phyloP scores from a whole-genome alignment of 441 rosid species.

The Gossypium gossypioides region DNA sequence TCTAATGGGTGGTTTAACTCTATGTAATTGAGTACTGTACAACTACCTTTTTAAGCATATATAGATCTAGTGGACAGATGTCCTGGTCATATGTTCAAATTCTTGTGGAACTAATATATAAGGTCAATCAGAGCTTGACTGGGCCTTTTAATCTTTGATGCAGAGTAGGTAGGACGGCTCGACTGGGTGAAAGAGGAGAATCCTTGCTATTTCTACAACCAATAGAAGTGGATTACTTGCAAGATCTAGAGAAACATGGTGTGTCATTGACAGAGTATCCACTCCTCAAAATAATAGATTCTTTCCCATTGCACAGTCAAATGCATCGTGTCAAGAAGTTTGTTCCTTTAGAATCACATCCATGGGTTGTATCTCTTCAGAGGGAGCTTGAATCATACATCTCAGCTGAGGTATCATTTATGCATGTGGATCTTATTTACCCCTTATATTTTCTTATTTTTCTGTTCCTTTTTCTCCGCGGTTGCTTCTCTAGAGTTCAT shows the following conservation, averaged over 20 bases:
- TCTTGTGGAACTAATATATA: not conserved
- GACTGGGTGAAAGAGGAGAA: constrained; percentile 88
- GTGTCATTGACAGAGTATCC: constrained; percentile 67
- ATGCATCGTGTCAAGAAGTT: constrained; percentile 39
- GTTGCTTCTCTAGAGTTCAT: not conserved
- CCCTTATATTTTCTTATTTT: not conserved
- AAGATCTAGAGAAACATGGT: constrained; percentile 77
- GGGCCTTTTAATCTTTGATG: constrained; percentile 18
- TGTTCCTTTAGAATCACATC: constrained; percentile 58
- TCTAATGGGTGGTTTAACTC: not conserved
- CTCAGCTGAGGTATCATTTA: constrained; percentile 36
- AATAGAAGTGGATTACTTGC: constrained; percentile 64
- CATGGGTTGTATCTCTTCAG: constrained; percentile 67
- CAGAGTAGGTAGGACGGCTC: constrained; percentile 97
- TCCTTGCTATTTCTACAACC: constrained; percentile 81
- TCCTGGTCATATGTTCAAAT: not conserved
- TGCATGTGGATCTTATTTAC: not conserved
- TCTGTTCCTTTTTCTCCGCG: not conserved
- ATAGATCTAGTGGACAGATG: not conserved
- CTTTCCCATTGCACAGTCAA: constrained; percentile 45
- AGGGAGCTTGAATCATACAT: constrained; percentile 63
- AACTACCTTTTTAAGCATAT: not conserved
- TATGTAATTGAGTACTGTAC: not conserved
- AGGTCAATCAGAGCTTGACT: constrained; percentile 9
- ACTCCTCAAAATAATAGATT: constrained; percentile 60